Evolutionary conservation across 2,329 filamentous ascomycete genomes (phyloP).

Genomic region (Aspergillus carbonarius): DNA sequence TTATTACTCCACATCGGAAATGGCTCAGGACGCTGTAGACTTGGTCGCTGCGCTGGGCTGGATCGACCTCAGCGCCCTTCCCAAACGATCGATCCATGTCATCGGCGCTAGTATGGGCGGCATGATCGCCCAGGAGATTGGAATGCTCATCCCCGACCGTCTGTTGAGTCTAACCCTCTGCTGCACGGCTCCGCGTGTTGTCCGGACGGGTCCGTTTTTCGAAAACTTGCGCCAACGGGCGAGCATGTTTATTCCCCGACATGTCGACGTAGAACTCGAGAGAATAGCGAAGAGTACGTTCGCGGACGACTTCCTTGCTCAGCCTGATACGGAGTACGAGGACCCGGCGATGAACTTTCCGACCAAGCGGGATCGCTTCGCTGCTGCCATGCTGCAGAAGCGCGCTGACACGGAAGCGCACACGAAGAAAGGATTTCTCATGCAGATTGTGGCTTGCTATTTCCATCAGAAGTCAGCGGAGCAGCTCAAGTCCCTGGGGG

Average conservation of each 20-base stretch:
- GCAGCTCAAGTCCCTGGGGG: constrained; percentile 66
- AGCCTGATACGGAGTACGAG: constrained; percentile 59
- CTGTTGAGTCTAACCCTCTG: constrained; percentile 60
- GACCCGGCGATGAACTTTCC: constrained; percentile 53
- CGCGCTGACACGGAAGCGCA: constrained; percentile 61
- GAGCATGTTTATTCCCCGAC: constrained; percentile 65
- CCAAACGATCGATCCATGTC: constrained; percentile 61
- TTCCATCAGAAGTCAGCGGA: constrained; percentile 73
- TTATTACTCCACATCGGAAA: constrained; percentile 78
- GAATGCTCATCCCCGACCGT: constrained; percentile 38
- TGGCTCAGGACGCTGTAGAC: constrained; percentile 77
- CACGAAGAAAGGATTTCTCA: constrained; percentile 65
- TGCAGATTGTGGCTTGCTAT: constrained; percentile 75
- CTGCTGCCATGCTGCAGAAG: constrained; percentile 76
- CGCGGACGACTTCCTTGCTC: constrained; percentile 59
- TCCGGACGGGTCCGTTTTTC: constrained; percentile 57
- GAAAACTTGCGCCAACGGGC: constrained; percentile 64
- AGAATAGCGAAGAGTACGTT: constrained; percentile 69
- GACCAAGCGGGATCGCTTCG: constrained; percentile 78
- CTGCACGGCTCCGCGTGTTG: constrained; percentile 61
- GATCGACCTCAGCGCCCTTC: constrained; percentile 44
- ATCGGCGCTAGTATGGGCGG: constrained; percentile 82
- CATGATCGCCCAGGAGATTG: constrained; percentile 87
- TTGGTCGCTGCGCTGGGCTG: constrained; percentile 69
- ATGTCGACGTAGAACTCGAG: constrained; percentile 64